Base-by-base conservation (phyloP, 306 rosid genomes). In the Alnus glutinosa region DNA sequence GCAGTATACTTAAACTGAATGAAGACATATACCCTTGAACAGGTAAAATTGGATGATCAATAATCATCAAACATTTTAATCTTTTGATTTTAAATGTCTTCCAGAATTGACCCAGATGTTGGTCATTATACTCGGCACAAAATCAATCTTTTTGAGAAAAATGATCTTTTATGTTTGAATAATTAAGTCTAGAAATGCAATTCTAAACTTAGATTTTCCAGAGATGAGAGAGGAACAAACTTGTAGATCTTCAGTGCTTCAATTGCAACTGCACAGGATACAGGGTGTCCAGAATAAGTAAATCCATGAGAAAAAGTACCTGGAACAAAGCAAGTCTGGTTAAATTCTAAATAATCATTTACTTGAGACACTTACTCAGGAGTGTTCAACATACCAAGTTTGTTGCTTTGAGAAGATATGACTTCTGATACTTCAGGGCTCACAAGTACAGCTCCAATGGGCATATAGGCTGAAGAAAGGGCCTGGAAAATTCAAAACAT, bases 251-350 rank as follows among this genome's bases (percentile, higher is more conserved):
- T 95, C 67, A 95, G 90, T 47, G 99, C 78, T 85, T 95, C 99
- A 89, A 90, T 82, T 84, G 98, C 98, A 75, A 95, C 99, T 0
- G 92, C 98, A 85, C 96, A 93, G 34, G 96, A 48, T 51, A 90
- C 91, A 0, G 98, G 98, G 79, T 93, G 97, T 63, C 99, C 99
- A 75, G 97, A 95, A 87, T 91, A 93, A 46, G 99, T 95, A 81
- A 95, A 95, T 68, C 99, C 98, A 32, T 93, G 99, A 80, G 93
- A 85, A 81, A 93, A 93, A 8, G 16, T 0, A 76, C 98, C 99
- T 93, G 84, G 23, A 75, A 69, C 34, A 78, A 49, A 49, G 47
- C 55, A 77, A 70, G 44, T 47, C 1, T 1, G 23, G 81, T 85
- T 68, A 68, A 75, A 73, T 63, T 76, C 52, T 71, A 71, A 14